phyloP scores from a whole-genome alignment of 192 early-diverging fungal genomes.

The Dissophora ornata region DNA sequence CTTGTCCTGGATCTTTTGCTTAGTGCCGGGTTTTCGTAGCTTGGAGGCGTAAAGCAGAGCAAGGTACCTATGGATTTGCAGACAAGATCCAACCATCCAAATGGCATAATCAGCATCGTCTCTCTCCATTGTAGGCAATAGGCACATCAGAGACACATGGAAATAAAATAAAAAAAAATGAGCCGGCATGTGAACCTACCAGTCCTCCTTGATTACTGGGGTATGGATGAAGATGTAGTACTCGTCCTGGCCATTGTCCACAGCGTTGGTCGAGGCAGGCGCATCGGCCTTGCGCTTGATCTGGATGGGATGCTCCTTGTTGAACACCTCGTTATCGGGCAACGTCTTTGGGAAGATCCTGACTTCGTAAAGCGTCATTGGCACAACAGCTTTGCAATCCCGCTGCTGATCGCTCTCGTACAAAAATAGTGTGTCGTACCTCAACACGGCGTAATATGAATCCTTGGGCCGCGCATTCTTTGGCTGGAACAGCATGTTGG shows the following conservation, averaged over 20 bases:
- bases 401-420: conserved; percentile 80
- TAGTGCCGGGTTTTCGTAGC: conserved; percentile 46
- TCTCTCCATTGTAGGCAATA: too few relatives aligned
- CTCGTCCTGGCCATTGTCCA: conserved; percentile 47
- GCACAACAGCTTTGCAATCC: conserved; percentile 78
- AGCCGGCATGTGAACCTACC: conserved; percentile 71
- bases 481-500: conserved; percentile 52
- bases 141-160: too few relatives aligned
- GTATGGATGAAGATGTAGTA: conserved; percentile 73
- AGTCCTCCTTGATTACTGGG: conserved; percentile 89
- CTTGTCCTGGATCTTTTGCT: conserved; percentile 55
- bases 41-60: conserved; percentile 44
- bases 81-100: background rate
- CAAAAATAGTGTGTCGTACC: conserved; percentile 80
- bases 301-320: conserved; percentile 66
- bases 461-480: conserved; percentile 59
- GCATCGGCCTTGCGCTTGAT: conserved; percentile 44
- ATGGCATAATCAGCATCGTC: too few relatives aligned
- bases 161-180: too few relatives aligned
- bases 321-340: conserved; percentile 74
- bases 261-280: conserved; percentile 12
- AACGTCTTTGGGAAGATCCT: conserved; percentile 59
- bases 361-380: conserved; percentile 75
- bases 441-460: conserved; percentile 76
- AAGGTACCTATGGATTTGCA: conserved; percentile 31